Base-by-base conservation (phyloP, 2,329 filamentous ascomycete species). In the Claviceps sp. region DNA sequence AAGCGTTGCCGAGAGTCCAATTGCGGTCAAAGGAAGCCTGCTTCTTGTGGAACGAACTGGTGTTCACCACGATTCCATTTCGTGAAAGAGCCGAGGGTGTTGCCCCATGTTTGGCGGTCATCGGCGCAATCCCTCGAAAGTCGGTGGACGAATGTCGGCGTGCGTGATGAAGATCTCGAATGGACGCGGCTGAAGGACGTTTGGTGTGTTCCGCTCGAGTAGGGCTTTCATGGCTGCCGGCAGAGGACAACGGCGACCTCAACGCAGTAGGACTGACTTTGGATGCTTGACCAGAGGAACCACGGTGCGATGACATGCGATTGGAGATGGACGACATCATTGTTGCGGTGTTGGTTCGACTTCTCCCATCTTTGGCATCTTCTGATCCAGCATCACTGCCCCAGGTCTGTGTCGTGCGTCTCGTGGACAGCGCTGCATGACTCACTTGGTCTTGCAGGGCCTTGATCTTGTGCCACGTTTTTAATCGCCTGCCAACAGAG, bases 401-500 rank as follows among this genome's bases (percentile, higher is more conserved):
- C 62, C 78, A 79, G 2, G 72, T 75, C 52, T 73, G 72, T 1
- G 78, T 82, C 47, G 73, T 78, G 49, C 78, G 71, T 53, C 75
- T 72, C 11, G 70, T 72, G 2, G 40, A 48, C 9, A 38, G 40
- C 36, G 24, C 26, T 67, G 56, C 45, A 58, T 59, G 77, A 56
- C 79, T 84, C 43, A 93, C 83, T 66, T 96, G 89, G 61, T 95
- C 87, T 64, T 97, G 91, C 56, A 97, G 76, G 3, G 81, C 75
- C 67, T 95, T 95, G 66, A 97, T 90, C 68, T 93, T 95, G 68
- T 96, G 89, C 91, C 91, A 97, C 2, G 90, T 95, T 67, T 94
- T 94, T 55, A 97, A 70, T 55, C 91, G 79, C 53, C 88, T 79
- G 8, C 91, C 91, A 59, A 97, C 90, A 3, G 90, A 88, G 18